Evolutionary conservation across 2,329 filamentous ascomycete genomes (phyloP), one percentile per base, ranked within the genome.

Genomic region (Ophiocordyceps australis): DNA sequence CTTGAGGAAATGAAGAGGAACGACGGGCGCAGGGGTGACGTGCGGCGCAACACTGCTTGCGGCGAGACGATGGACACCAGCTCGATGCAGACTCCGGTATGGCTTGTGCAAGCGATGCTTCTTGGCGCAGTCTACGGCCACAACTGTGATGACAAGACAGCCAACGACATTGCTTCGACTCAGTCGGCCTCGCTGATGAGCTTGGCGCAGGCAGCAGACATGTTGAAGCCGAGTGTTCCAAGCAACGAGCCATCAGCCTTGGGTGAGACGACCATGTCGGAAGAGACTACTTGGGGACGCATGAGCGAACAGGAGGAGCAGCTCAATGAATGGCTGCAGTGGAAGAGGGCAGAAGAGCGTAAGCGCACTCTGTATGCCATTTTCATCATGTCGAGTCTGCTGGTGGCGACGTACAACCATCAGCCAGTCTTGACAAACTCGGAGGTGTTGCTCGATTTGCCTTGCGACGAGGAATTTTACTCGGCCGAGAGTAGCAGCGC

Each of bases 31-130:
- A 69, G 67, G 43, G 64, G 63, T 24, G 65, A 70, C 39, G 59
- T 65, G 34, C 59, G 65, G 26, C 59, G 65, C 31, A 60, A 60
- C 41, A 53, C 57, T 8, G 42, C 56, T 29, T 46, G 52, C 27
- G 53, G 50, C 22, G 54, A 61, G 23, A 45, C 50, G 23, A 45
- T 50, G 12, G 52, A 59, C 28, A 75, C 81, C 30, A 63, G 63
- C 25, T 62, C 70, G 11, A 65, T 72, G 20, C 72, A 81, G 36
- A 86, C 85, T 3, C 86, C 86, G 1, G 62, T 94, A 21, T 95
- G 86, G 85, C 63, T 98, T 15, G 83, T 95, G 11, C 89, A 95
- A 50, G 82, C 86, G 1, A 95, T 95, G 86, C 59, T 95, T 7
- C 62, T 98, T 26, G 95, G 93, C 44, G 80, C 95, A 20, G 79